These are phyloP conservation scores for Prosopis cineraria DNA, from an alignment of 306 rosid species.

Conservation along the genomic window DNA sequence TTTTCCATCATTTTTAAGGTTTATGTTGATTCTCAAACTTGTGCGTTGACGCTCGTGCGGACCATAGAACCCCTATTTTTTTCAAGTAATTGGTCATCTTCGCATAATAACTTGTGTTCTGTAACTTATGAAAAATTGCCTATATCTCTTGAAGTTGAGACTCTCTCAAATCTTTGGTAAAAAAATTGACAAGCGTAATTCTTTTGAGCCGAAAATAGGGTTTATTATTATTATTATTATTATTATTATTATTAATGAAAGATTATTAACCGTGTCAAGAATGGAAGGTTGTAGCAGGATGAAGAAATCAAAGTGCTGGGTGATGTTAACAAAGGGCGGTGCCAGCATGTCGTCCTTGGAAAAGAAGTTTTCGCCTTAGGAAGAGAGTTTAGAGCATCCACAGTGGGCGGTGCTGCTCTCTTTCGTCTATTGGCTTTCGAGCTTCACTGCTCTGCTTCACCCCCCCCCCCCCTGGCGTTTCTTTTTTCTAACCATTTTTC, in stretches of 20 bases:
- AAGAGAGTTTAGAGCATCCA: not conserved
- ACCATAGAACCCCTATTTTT: too few relatives aligned
- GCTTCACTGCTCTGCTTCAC: not conserved
- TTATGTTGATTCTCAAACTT: too few relatives aligned
- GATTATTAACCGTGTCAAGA: not conserved
- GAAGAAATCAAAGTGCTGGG: not conserved
- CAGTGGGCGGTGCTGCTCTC: constrained; percentile 41
- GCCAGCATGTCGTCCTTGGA: not conserved
- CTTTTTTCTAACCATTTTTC: not conserved
- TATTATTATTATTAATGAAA: not conserved
- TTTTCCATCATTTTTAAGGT: too few relatives aligned
- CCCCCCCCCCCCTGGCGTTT: constrained; percentile 10
- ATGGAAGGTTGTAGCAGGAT: not conserved
- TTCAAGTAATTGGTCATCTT: too few relatives aligned
- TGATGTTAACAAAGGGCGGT: constrained; percentile 6
- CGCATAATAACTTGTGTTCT: too few relatives aligned
- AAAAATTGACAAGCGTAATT: too few relatives aligned
- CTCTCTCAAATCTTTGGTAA: too few relatives aligned
- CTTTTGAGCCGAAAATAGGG: not conserved
- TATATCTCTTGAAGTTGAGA: not conserved
- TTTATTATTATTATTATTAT: too few relatives aligned
- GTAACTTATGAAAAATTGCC: too few relatives aligned
- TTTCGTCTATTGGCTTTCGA: constrained; percentile 4
- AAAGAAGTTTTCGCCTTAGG: constrained; percentile 26
- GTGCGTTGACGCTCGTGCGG: too few relatives aligned